Base-by-base conservation (phyloP, 495 filamentous ascomycete species). In the Penicillium lagena region DNA sequence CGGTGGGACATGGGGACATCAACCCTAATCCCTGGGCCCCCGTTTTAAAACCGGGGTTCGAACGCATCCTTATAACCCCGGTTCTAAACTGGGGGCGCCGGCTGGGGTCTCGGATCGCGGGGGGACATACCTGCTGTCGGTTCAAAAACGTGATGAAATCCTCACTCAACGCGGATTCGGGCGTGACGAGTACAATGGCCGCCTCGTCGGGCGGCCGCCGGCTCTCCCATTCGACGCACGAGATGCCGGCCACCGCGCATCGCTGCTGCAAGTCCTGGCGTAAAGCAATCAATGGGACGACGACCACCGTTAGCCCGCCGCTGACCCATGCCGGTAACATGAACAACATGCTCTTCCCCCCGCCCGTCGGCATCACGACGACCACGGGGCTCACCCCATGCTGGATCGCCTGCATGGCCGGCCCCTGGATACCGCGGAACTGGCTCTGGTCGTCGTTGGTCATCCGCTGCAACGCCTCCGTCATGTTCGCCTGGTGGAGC, bases 261-360 rank as follows among this genome's bases (percentile, higher is more conserved):
- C 43, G 40, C 37, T 54, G 38, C 9, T 49, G 39, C 29, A 59
- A 32, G 38, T 62, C 44, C 12, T 29, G 7, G 12, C 37, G 30
- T 38, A 60, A 48, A 39, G 42, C 42, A 11, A 62, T 38, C 3
- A 43, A 49, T 42, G 14, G 40, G 37, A 39, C 42, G n/a, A 38
- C 47, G 37, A 45, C 35, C 28, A 42, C 31, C 9, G 34, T 43
- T 35, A 14, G 35, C 33, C 40, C 14, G 48, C 59, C 17, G 55
- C 38, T 30, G 50, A 63, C 41, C 1, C 30, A 53, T 27, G 35
- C 46, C 22, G 44, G 54, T 15, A 62, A 46, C 36, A 62, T 58
- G 31, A 62, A 62, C 17, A 48, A 38, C 27, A 62, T 30, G 37
- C 53, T 57, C 45, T 62, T 62, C 1, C 48, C 45, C 2, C 36